Base-by-base conservation (phyloP, 2,329 filamentous ascomycete genomes). In the Mycosphaerella arachidis region DNA sequence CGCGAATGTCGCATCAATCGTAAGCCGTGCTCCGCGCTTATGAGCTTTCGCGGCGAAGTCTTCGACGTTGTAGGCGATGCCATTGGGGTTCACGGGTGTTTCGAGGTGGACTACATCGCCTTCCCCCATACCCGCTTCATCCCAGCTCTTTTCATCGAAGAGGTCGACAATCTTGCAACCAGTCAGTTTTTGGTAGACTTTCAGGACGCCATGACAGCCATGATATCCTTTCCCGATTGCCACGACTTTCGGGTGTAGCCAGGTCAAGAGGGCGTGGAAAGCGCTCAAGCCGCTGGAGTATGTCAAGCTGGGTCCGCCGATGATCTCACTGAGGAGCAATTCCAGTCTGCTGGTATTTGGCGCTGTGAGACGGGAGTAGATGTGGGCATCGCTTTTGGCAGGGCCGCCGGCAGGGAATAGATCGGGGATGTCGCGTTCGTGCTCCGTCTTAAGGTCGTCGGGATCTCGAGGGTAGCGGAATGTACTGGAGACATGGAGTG, bases 91-190 rank as follows among this genome's bases (percentile, higher is more conserved):
- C 43, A 97, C 81, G 0, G 94, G 94, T 4, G 93, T 97, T 78
- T 99, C 94, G 54, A 97, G 81, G 73, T 96, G 91, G 55, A 99
- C 82, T 3, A 97, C 79, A 73, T 97, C 94, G 2, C 93, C 93
- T 3, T 84, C 77, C 27, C 86, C 81, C 2, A 97, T 81, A 35
- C 82, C 79, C 8, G 85, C 79, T 70, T 86, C 90, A 68, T 88
- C 84, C 72, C 73, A 75, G 52, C 64, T 69, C 53, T 59, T 62
- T 27, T 72, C 68, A 58, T 78, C 77, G 62, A 77, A 76, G 6
- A 97, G 82, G 24, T 86, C 82, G 2, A 97, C 80, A 66, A 88
- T 83, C 72, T 87, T 76, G 29, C 96, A 83, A 0, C 89, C 88
- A 29, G 87, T 91, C 53, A 97, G 84, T 64, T 91, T 90, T 60